Conservation (phyloP, 345 rosid species). For the Fremontodendron californicum region DNA sequence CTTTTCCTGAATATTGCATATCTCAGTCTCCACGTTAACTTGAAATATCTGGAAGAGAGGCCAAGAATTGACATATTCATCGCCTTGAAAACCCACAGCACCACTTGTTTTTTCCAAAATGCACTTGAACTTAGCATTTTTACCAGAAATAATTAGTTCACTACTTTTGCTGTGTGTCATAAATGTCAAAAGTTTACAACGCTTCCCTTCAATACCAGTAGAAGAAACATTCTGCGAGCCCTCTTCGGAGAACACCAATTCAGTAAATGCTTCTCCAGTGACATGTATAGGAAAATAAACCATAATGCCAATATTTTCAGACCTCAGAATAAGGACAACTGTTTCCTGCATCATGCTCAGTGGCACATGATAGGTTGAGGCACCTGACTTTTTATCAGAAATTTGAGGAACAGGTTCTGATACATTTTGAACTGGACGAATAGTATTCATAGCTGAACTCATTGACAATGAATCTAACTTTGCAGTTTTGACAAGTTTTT, state of each 20-base stretch:
- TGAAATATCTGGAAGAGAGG: slow-evolving; percentile 61
- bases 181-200: slow-evolving; percentile 45
- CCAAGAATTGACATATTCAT: slow-evolving; percentile 38
- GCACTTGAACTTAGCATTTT: slow-evolving; percentile 45
- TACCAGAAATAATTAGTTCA: slow-evolving; percentile 39
- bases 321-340: slow-evolving; percentile 31
- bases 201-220: slow-evolving; percentile 30
- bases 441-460: slow-evolving; percentile 19
- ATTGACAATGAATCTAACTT: slow-evolving; percentile 20
- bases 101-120: slow-evolving; percentile 50
- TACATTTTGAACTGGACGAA: slow-evolving; percentile 19
- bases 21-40: slow-evolving; percentile 42
- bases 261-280: slow-evolving; percentile 27
- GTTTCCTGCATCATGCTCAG: slow-evolving; percentile 26
- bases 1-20: slow-evolving; percentile 34
- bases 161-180: slow-evolving; percentile 39
- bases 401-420: slow-evolving; percentile 23
- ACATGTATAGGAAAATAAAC: slow-evolving; percentile 49
- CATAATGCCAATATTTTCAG: slow-evolving; percentile 52
- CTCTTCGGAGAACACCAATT: slow-evolving; percentile 29
- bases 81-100: slow-evolving; percentile 33
- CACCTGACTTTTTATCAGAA: slow-evolving; percentile 23
- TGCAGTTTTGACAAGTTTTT: slow-evolving; percentile 32
- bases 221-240: slow-evolving; percentile 27
- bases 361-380: slow-evolving; percentile 24